A percentile compares a stretch with the other conserved stretches of the same genome.
These are phyloP conservation scores for Lizonia empirigonia DNA, from an alignment of 2,329 filamentous ascomycete genomes.

Conservation along the genomic window DNA sequence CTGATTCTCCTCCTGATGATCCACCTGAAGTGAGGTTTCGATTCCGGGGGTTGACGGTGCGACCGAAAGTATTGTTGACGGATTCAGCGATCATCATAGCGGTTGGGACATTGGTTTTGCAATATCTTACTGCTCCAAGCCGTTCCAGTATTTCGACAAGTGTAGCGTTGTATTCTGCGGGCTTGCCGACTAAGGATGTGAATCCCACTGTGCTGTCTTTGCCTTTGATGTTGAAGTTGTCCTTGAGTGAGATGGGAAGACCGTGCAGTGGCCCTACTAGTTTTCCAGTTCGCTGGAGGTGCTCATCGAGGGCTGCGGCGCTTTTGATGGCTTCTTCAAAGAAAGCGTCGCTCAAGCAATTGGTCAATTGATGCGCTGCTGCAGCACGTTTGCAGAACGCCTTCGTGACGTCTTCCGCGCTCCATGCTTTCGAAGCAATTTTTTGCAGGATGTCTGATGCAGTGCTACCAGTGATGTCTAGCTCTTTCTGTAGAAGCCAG, in stretches of 20 bases:
- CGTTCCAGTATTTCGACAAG: slow-evolving; percentile 64
- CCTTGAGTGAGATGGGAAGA: slow-evolving; percentile 70
- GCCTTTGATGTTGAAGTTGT: slow-evolving; percentile 69
- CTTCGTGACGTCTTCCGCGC: slow-evolving; percentile 57
- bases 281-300: slow-evolving; percentile 53
- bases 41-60: slow-evolving; percentile 67
- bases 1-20: slow-evolving; percentile 70
- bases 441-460: slow-evolving; percentile 51
- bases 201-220: slow-evolving; percentile 69
- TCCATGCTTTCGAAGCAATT: slow-evolving; percentile 54
- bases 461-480: slow-evolving; percentile 56
- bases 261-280: slow-evolving; percentile 62
- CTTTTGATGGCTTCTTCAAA: slow-evolving; percentile 59
- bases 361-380: slow-evolving; percentile 63
- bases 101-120: slow-evolving; percentile 73
- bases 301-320: slow-evolving; percentile 60
- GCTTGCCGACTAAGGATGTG: slow-evolving; percentile 64
- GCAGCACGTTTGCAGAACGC: slow-evolving; percentile 62
- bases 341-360: slow-evolving; percentile 64
- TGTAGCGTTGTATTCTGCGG: slow-evolving; percentile 61
- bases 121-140: slow-evolving; percentile 69
- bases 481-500: slow-evolving; percentile 62
- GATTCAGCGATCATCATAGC: slow-evolving; percentile 73
- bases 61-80: slow-evolving; percentile 68
- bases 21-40: slow-evolving; percentile 66